Base-by-base conservation (phyloP, 2,329 filamentous ascomycete species). In the Botrytis elliptica region DNA sequence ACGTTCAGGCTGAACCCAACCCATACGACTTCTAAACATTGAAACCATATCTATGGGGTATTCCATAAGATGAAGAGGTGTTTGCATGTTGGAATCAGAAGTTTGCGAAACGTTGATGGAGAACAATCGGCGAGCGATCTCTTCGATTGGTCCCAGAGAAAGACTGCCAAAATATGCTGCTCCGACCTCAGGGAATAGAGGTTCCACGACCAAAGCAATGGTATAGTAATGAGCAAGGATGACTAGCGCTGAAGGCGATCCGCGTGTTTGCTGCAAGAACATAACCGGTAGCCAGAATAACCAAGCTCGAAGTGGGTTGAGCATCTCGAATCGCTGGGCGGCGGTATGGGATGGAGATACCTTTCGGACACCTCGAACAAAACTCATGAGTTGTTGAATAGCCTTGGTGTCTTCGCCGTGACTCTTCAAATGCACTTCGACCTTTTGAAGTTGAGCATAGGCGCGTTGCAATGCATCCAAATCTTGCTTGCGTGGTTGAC, bases 231-330 rank as follows among this genome's bases (percentile, higher is more conserved):
- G 93, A 18, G 76, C 74, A 72, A 98, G 90, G 75, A 97, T 91
- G 70, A 97, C 87, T 77, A 98, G 86, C 1, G 94, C 92, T 74
- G 89, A 93, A 38, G 93, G 88, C 77, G 95, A 94, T 52, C 89
- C 89, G 69, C 91, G 90, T 65, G 91, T 92, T 76, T 91, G 90
- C 81, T 95, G 92, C 40, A 98, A 87, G 78, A 95, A 92, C 77
- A 91, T 90, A 49, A 97, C 91, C 0, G 96, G 96, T 72, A 97
- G 89, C 94, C 95, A 98, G 84, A 98, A 97, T 25, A 98, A 88
- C 94, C 95, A 98, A 78, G 93, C 93, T 72, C 95, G 89, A 74
- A 99, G 88, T 16, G 93, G 91, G 76, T 97, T 95, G 18, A 98
- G 89, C 76, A 95, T 92, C 79, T 94, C 92, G 81, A 98, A 98